Base-by-base conservation (phyloP, 177 flowering plant species). In the Vitis hybrid region DNA sequence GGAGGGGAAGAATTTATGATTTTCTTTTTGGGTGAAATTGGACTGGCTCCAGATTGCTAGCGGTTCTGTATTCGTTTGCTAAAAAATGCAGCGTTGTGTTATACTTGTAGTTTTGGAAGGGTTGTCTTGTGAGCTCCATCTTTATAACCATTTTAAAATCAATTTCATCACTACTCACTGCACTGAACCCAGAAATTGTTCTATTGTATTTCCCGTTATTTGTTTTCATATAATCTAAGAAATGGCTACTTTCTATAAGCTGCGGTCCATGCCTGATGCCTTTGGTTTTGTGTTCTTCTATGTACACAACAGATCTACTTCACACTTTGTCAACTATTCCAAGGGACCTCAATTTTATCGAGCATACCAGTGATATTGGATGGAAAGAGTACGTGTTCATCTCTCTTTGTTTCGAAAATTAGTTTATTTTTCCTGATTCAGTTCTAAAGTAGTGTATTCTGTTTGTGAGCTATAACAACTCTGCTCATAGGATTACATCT, bases 311-410 rank as follows among this genome's bases (percentile, higher is more conserved):
- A 93, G 98, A 93, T 84, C 66, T 93, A 77, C 86, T 93, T 67
- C 85, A 86, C 71, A 67, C 85, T 0, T 66, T 93, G 65, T 84
- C 90, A 55, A 17, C 78, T 12, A 73, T 93, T 54, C 92, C 94
- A 4, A 75, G 94, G 67, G 62, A 88, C 57, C 87, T 91, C 11
- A 93, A 93, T 68, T 93, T 93, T 67, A 82, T 93, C 24, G 98
- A 93, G 84, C 98, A 93, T 68, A 91, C 98, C 9, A 90, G 97
- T 66, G 91, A 91, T 76, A 88, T 91, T 71, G 93, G 97, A 13
- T 93, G 98, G 98, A 93, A 27, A 76, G 93, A 90, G 98, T 93
- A 86, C 27, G 94, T 55, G 12, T 41, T 71, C 58, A 30, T 64
- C 64, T 46, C 60, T 11, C 56, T 70, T 50, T 69, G n/a, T 48